A percentile compares a stretch with the other conserved stretches of the same genome.
phyloP scores from a whole-genome alignment of 306 rosid genomes.

The Vigna hirtella region DNA sequence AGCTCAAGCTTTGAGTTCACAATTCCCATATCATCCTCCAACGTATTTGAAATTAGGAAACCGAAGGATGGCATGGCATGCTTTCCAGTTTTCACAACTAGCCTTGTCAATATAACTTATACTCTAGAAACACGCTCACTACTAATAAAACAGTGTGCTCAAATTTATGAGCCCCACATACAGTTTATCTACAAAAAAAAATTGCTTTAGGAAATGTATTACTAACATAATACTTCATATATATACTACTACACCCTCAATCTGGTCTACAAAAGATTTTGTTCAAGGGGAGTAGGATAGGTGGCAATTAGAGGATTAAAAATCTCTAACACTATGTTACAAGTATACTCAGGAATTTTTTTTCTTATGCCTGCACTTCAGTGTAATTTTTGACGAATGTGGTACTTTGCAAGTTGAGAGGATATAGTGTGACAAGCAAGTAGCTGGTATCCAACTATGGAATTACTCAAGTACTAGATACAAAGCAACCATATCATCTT shows the following conservation, averaged over 20 bases:
- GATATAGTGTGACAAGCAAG: not conserved
- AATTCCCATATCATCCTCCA: not conserved
- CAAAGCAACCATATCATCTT: not conserved
- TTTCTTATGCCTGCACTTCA: not conserved
- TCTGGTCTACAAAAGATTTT: too few relatives aligned
- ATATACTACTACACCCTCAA: too few relatives aligned
- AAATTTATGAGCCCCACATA: not conserved
- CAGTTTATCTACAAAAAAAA: too few relatives aligned
- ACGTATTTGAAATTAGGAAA: constrained; percentile 4
- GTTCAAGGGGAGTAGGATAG: not conserved
- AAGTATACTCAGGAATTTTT: not conserved
- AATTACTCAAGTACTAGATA: not conserved
- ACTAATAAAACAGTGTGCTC: not conserved
- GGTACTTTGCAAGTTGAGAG: constrained; percentile 2
- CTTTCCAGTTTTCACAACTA: constrained; percentile 8
- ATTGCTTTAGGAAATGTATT: too few relatives aligned
- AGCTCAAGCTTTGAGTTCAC: not conserved
- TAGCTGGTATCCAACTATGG: not conserved
- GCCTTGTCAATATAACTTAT: not conserved
- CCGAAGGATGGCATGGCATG: not conserved
- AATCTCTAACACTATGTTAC: not conserved
- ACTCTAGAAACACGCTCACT: not conserved
- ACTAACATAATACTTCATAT: too few relatives aligned
- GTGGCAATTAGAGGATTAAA: not conserved
- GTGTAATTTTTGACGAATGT: not conserved